Evolutionary conservation across 148 eudicot genomes (phyloP).

Genomic region (Arbutus unedo): DNA sequence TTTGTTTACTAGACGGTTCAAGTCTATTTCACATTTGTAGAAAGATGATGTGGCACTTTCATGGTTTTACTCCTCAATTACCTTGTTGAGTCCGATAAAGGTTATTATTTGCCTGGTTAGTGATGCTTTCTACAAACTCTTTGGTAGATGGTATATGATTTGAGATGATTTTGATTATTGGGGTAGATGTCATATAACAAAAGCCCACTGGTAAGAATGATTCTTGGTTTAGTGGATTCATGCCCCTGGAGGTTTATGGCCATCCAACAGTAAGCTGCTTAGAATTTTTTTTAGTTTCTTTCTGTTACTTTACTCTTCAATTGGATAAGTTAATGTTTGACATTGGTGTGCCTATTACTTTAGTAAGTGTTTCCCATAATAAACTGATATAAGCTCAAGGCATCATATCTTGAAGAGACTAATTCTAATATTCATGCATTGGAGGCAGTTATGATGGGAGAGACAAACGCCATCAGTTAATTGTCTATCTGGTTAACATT

Average conservation of each 20-base stretch:
- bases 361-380: background rate
- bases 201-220: background rate
- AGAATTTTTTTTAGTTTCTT: background rate
- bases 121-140: background rate
- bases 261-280: background rate
- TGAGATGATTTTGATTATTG: background rate
- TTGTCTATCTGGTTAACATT: background rate
- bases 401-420: background rate
- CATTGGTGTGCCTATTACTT: background rate
- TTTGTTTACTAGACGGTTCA: background rate
- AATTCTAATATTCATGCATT: background rate
- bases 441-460: background rate
- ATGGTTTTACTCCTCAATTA: conserved; percentile 13
- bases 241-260: conserved; percentile 6
- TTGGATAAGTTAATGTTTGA: background rate
- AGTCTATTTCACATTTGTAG: background rate
- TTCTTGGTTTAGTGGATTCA: background rate
- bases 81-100: background rate
- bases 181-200: background rate
- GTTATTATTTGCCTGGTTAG: background rate
- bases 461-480: background rate
- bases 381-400: background rate
- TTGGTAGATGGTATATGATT: background rate
- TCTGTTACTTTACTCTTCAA: background rate
- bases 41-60: background rate